These are phyloP conservation scores for Lactarius evosmus DNA, from an alignment of 768 basidiomycete genomes.

Conservation along the genomic window DNA sequence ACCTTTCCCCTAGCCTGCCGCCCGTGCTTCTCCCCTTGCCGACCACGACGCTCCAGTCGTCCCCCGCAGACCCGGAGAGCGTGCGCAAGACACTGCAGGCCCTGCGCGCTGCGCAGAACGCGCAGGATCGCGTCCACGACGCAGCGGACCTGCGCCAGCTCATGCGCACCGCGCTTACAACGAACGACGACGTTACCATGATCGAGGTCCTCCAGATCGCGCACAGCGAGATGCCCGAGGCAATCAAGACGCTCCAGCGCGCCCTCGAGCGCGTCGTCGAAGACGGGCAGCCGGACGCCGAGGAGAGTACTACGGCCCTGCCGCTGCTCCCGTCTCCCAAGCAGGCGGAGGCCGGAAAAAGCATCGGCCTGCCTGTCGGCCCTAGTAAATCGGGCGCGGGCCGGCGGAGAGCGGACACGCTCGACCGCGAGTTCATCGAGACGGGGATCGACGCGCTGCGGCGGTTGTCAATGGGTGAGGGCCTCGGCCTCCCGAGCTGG, in stretches of 20 bases:
- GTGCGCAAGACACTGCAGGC: slow-evolving; percentile 27
- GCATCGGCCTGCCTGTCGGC: not conserved
- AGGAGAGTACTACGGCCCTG: slow-evolving; percentile 15
- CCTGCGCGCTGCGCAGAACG: slow-evolving; percentile 41
- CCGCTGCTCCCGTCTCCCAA: not conserved
- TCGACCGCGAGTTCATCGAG: slow-evolving; percentile 70
- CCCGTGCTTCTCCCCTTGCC: slow-evolving; percentile 4
- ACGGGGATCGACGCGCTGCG: slow-evolving; percentile 68
- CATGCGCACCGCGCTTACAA: slow-evolving; percentile 54
- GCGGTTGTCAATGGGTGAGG: slow-evolving; percentile 46
- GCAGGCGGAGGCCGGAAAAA: not conserved
- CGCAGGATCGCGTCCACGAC: slow-evolving; percentile 51
- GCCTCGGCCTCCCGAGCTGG: slow-evolving; percentile 56
- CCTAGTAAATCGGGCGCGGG: slow-evolving; percentile 1
- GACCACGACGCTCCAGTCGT: slow-evolving; percentile 14
- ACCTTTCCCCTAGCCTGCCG: slow-evolving; percentile 17
- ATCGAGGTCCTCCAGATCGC: slow-evolving; percentile 58
- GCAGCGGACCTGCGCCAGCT: slow-evolving; percentile 53
- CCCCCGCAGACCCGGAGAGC: slow-evolving; percentile 24
- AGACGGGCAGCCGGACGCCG: slow-evolving; percentile 31
- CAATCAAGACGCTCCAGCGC: slow-evolving; percentile 74
- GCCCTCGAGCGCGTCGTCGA: slow-evolving; percentile 51
- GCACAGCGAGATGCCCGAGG: slow-evolving; percentile 72
- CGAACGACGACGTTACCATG: slow-evolving; percentile 62
- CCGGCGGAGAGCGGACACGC: slow-evolving; percentile 40